A percentile compares a stretch with the other conserved stretches of the same genome.
Conservation (phyloP, 345 rosid species). For the Gossypium raimondii region DNA sequence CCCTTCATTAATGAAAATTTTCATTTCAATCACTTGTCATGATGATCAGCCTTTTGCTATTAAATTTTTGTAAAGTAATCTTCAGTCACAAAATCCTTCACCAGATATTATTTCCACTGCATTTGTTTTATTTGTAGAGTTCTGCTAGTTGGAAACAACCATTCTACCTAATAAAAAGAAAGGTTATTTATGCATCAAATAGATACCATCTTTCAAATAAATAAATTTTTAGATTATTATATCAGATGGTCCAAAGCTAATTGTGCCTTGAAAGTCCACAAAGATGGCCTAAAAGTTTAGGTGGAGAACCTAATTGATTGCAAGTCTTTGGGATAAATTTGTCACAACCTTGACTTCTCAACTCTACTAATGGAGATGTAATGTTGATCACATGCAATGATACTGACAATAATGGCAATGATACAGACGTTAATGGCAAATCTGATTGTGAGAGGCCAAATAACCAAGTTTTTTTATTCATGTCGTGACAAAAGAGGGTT, state of each 20-base stretch:
- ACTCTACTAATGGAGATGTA: neutral
- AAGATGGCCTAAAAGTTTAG: neutral
- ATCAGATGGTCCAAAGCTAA: too few relatives aligned
- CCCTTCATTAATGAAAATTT: neutral
- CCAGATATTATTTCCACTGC: too few relatives aligned
- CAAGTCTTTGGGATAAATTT: neutral
- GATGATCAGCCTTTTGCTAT: neutral
- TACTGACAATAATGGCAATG: neutral
- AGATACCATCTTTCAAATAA: too few relatives aligned
- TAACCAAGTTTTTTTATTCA: too few relatives aligned
- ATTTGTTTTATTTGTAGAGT: too few relatives aligned
- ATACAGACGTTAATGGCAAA: neutral
- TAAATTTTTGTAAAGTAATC: neutral
- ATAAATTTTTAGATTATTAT: too few relatives aligned
- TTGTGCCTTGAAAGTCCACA: neutral
- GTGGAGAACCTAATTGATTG: neutral
- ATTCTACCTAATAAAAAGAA: neutral
- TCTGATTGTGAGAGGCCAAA: neutral
- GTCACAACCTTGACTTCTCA: neutral
- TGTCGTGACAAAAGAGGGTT: too few relatives aligned
- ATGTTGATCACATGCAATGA: too few relatives aligned
- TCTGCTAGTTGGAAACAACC: too few relatives aligned
- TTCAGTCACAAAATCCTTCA: too few relatives aligned
- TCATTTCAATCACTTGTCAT: slow-evolving; percentile 1
- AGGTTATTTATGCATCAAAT: too few relatives aligned